Conservation (phyloP, 805 yeast species). For the Teunomyces panamensis region DNA sequence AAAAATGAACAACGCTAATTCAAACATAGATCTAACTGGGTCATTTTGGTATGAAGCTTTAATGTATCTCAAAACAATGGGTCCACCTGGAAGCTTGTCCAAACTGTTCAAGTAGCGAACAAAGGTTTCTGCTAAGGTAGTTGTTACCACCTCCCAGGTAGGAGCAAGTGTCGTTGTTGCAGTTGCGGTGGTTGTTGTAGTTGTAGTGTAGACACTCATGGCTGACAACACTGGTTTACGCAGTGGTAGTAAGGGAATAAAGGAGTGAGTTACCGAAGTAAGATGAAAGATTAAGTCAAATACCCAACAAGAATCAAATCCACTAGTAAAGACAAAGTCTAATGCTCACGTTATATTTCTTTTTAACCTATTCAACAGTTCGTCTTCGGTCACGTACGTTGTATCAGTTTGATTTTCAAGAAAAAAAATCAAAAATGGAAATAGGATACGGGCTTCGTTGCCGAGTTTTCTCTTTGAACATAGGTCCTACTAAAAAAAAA, state of each 20-base stretch:
- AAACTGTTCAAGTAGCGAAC: constrained; percentile 34
- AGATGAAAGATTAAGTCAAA: not conserved
- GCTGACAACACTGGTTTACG: not conserved
- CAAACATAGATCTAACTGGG: constrained; percentile 85
- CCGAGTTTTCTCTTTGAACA: not conserved
- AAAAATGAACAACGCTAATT: constrained; percentile 69
- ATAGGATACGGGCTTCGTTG: constrained; percentile 1
- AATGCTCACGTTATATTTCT: not conserved
- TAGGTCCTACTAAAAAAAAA: not conserved
- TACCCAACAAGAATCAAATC: not conserved
- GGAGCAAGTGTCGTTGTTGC: constrained; percentile 33
- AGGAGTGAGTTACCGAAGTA: not conserved
- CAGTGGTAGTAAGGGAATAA: not conserved
- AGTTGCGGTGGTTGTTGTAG: constrained; percentile 26
- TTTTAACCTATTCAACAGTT: not conserved
- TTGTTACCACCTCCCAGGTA: constrained; percentile 33
- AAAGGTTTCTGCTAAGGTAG: constrained; percentile 32
- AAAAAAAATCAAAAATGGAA: constrained; percentile 1
- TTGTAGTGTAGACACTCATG: constrained; percentile 10
- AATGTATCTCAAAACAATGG: constrained; percentile 64
- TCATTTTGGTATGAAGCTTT: constrained; percentile 87
- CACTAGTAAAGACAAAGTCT: not conserved
- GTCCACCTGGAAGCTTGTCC: constrained; percentile 54
- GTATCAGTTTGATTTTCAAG: not conserved
- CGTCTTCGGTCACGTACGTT: constrained; percentile 1